phyloP scores from a whole-genome alignment of 192 early-diverging fungal species.

The Podila verticillata region DNA sequence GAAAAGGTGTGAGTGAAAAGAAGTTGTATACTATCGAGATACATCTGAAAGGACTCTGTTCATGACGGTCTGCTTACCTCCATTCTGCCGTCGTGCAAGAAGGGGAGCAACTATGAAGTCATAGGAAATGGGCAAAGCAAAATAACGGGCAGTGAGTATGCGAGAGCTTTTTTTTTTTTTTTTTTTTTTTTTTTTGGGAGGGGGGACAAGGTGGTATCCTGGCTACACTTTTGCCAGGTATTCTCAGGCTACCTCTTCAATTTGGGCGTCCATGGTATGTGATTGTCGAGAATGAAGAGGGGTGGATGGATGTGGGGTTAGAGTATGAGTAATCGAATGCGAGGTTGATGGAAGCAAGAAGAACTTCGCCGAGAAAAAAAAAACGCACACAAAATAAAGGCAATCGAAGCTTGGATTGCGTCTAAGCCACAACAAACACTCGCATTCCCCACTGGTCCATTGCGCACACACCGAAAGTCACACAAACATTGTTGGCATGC shows the following conservation, averaged over 20 bases:
- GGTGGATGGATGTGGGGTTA: background rate
- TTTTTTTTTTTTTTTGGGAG: too few species aligned
- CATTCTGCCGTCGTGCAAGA: constrained; percentile 74
- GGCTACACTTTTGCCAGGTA: background rate
- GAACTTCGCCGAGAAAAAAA: too few species aligned
- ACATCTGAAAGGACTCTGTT: background rate
- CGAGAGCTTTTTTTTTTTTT: constrained; percentile 3
- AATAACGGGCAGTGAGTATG: constrained; percentile 5
- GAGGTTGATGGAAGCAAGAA: constrained; percentile 1
- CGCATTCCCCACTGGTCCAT: background rate
- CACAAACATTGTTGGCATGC: constrained; percentile 9
- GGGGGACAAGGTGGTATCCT: background rate
- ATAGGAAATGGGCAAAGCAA: background rate
- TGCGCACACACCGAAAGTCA: constrained; percentile 3
- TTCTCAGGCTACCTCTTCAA: constrained; percentile 19
- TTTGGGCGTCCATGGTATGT: constrained; percentile 41
- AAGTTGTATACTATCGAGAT: background rate
- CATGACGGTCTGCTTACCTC: constrained; percentile 59
- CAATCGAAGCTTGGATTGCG: background rate
- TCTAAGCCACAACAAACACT: constrained; percentile 10
- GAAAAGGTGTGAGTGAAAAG: background rate
- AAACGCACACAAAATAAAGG: background rate
- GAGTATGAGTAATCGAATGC: background rate
- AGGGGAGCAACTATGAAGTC: constrained; percentile 76
- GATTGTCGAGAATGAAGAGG: background rate